Conservation (phyloP, 129 eudicot species). For the Ambrosia trifida region DNA sequence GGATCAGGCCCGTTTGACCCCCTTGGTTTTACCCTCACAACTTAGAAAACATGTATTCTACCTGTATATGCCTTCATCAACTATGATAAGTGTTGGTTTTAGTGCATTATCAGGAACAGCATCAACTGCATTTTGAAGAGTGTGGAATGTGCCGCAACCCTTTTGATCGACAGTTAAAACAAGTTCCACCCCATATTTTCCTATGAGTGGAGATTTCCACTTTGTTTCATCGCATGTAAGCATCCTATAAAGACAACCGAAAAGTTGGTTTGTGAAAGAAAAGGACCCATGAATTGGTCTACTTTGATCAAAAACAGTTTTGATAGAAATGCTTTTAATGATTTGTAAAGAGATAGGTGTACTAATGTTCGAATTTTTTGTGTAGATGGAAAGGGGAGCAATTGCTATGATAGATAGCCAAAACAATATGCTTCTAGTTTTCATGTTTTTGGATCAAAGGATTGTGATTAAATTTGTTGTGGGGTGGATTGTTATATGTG, state of each 20-base stretch:
- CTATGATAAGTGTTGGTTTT: conserved; percentile 54
- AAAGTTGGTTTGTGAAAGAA: conserved; percentile 3
- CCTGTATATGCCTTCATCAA: conserved; percentile 79
- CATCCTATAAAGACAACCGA: conserved; percentile 18
- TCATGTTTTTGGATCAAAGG: conserved; percentile 45
- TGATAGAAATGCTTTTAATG: conserved; percentile 16
- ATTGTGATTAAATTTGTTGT: conserved; percentile 18
- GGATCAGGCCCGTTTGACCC: too few species aligned
- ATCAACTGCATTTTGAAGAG: conserved; percentile 74
- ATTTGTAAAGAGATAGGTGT: background rate
- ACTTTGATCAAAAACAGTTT: conserved; percentile 29
- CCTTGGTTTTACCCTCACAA: too few species aligned
- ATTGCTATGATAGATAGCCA: conserved; percentile 50
- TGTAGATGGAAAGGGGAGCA: conserved; percentile 46
- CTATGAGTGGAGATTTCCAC: conserved; percentile 65
- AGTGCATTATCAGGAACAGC: conserved; percentile 53
- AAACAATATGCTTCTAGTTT: conserved; percentile 37
- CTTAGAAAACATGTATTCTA: conserved; percentile 8
- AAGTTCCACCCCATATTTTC: conserved; percentile 46
- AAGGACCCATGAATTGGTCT: conserved; percentile 28
- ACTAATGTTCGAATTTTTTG: conserved; percentile 22
- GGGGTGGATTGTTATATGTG: conserved; percentile 10
- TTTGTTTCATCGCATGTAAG: conserved; percentile 36
- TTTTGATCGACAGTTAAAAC: conserved; percentile 56
- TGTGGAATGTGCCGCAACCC: conserved; percentile 77